These are phyloP conservation scores for Periconia macrospinosa DNA, from an alignment of 2,329 filamentous ascomycete genomes.

Conservation along the genomic window DNA sequence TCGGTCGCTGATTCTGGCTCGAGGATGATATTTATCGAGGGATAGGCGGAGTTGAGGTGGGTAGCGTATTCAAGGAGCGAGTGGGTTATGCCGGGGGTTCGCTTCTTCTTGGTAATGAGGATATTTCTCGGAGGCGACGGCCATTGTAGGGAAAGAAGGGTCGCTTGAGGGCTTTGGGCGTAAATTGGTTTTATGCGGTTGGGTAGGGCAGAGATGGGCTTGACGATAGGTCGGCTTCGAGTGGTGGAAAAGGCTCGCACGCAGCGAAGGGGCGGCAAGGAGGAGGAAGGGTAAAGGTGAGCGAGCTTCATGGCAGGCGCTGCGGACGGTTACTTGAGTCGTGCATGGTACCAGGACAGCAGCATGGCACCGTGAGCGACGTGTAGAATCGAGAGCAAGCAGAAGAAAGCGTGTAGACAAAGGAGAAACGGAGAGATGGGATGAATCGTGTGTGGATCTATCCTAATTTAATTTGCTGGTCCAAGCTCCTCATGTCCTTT, in stretches of 20 bases:
- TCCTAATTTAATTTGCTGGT: too few species aligned
- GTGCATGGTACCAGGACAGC: background rate
- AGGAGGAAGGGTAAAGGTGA: constrained; percentile 28
- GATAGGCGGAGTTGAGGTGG: constrained; percentile 79
- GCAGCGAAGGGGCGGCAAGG: constrained; percentile 14
- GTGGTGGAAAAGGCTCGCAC: constrained; percentile 32
- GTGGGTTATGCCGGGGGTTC: constrained; percentile 57
- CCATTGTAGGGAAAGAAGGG: constrained; percentile 69
- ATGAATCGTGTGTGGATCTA: too few species aligned
- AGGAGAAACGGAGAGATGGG: too few species aligned
- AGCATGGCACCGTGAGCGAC: too few species aligned
- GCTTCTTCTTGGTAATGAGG: constrained; percentile 68
- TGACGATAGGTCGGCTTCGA: constrained; percentile 22
- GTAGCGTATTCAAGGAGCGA: constrained; percentile 62
- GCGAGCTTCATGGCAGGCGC: constrained; percentile 19
- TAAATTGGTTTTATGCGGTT: constrained; percentile 37
- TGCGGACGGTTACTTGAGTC: background rate
- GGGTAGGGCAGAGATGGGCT: constrained; percentile 36
- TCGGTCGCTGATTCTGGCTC: constrained; percentile 74
- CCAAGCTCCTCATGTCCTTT: too few species aligned
- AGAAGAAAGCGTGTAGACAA: too few species aligned
- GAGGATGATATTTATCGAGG: constrained; percentile 77
- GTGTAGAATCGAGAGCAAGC: too few species aligned
- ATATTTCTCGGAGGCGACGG: constrained; percentile 69
- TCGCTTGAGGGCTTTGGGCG: constrained; percentile 59